These are phyloP conservation scores for Boletus bicolor DNA, from an alignment of 768 basidiomycete species.

Conservation along the genomic window DNA sequence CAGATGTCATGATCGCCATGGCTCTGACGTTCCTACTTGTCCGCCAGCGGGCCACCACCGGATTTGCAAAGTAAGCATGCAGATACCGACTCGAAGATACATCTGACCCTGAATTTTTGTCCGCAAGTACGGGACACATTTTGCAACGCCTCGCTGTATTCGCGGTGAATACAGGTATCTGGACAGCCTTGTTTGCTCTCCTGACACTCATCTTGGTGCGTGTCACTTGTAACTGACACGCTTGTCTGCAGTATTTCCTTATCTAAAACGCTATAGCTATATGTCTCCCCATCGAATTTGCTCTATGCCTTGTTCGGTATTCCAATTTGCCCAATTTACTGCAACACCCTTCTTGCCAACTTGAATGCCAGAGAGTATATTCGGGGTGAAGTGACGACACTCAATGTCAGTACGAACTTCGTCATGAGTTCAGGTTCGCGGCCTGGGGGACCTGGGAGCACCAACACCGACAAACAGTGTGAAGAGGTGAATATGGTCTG, in stretches of 20 bases:
- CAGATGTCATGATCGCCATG: constrained; percentile 5
- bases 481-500: too few species aligned
- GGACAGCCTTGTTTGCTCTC: constrained; percentile 49
- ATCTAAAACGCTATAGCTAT: neutral
- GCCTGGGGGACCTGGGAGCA: too few species aligned
- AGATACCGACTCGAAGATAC: too few species aligned
- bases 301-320: neutral
- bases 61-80: neutral
- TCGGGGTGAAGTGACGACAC: neutral
- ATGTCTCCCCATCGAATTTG: neutral
- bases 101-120: neutral
- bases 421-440: neutral
- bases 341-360: constrained; percentile 13
- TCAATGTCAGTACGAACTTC: neutral
- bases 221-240: constrained; percentile 22
- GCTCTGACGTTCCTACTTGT: neutral
- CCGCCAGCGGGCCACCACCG: neutral
- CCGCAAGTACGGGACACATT: constrained; percentile 4
- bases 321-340: constrained; percentile 9
- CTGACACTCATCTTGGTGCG: constrained; percentile 40
- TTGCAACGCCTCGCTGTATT: constrained; percentile 10
- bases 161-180: constrained; percentile 33
- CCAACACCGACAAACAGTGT: neutral
- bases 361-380: constrained; percentile 11
- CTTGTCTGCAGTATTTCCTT: too few species aligned